Evolutionary conservation across 805 yeast species (phyloP).

Genomic region (Ogataea minuta): DNA sequence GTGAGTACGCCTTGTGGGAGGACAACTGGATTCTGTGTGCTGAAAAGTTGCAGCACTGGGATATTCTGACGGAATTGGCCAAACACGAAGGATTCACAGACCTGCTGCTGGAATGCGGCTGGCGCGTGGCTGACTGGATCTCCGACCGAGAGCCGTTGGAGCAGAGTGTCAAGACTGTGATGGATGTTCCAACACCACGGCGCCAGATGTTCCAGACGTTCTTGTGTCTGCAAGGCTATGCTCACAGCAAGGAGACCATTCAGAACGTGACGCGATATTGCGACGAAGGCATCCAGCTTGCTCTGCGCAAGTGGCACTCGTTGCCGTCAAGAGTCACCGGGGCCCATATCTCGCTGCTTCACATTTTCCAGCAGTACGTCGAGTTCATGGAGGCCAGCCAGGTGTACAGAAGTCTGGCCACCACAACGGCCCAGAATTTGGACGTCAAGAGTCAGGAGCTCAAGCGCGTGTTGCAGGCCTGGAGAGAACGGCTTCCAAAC

Average conservation of each 20-base stretch:
- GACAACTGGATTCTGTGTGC: constrained; percentile 98
- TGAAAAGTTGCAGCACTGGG: constrained; percentile 97
- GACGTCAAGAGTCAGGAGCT: constrained; percentile 93
- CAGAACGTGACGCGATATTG: constrained; percentile 83
- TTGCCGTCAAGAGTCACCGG: constrained; percentile 71
- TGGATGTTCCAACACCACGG: constrained; percentile 98
- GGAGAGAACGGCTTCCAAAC: constrained; percentile 97
- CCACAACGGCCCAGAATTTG: constrained; percentile 88
- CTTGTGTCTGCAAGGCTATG: constrained; percentile 87
- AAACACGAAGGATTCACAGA: constrained; percentile 98
- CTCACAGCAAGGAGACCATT: constrained; percentile 82
- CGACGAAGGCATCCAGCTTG: constrained; percentile 94
- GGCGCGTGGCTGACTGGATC: constrained; percentile 99
- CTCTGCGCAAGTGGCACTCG: constrained; percentile 90
- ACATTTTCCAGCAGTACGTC: constrained; percentile 94
- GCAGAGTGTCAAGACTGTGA: constrained; percentile 89
- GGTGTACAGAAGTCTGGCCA: constrained; percentile 79
- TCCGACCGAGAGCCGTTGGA: constrained; percentile 92
- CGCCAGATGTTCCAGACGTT: constrained; percentile 95
- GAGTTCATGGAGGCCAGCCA: constrained; percentile 98
- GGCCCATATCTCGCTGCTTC: constrained; percentile 87
- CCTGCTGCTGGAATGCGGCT: constrained; percentile 93
- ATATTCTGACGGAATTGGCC: constrained; percentile 90
- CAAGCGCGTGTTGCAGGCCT: constrained; percentile 90
- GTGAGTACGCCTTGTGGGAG: constrained; percentile 96